Base-by-base conservation (phyloP, 495 filamentous ascomycete species). In the Xylaria nigripes region DNA sequence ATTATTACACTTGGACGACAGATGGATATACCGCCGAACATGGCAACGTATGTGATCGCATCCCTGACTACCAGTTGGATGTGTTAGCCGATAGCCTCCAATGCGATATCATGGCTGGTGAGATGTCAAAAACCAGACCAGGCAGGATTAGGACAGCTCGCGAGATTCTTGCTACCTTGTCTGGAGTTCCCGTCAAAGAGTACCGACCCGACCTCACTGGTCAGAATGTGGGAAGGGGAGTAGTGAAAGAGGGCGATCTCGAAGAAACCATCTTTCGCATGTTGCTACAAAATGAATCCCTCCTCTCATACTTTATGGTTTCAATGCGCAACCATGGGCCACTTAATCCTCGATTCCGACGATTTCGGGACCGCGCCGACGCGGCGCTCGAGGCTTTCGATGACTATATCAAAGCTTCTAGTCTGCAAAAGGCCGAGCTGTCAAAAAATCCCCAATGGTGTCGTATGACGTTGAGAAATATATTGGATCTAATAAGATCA, bases 261-360 rank as follows among this genome's bases (percentile, higher is more conserved):
- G 73, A 71, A 45, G 63, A 65, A 41, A 76, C 73, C n/a, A 52
- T 77, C 29, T 71, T 74, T 59, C 73, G 72, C 54, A 70, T 77
- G 50, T 59, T 77, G 16, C 63, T 77, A 9, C 60, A 65, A 38
- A 76, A 73, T 43, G 63, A 74, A 61, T 68, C 70, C 12, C 67
- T 77, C 45, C 68, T 75, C 48, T 60, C 68, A 24, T 72, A 67
- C 58, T 65, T 76, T 47, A 69, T 70, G 16, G 58, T 62, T 12
- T 62, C 65, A 6, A 63, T 75, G 51, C 53, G 58, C 12, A 60
- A 69, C 15, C 56, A 68, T 44, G 72, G 72, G 51, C 64, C 65
- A 4, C 59, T 67, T 25, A 64, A 68, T 45, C 68, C 71, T 48
- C 69, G 68, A 1, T 75, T 75, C 50, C 67, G 71, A n/a, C 54